Evolutionary conservation across 768 basidiomycete species (phyloP).

Genomic region (Lactifluus subvellereus): DNA sequence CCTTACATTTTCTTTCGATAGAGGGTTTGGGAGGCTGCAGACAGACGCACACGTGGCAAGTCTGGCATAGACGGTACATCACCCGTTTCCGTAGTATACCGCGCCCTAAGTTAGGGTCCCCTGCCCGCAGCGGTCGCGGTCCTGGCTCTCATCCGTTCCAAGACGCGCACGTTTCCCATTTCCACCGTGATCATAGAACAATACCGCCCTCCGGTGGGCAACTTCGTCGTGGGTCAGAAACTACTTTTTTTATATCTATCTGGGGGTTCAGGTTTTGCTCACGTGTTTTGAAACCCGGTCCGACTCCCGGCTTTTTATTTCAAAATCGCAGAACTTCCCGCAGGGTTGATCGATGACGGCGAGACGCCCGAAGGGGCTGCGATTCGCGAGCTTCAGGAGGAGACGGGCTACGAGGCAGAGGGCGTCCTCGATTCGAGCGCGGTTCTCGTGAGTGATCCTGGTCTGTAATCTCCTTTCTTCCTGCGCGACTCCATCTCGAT

Average conservation of each 20-base stretch:
- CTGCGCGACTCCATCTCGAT: not conserved
- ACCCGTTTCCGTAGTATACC: not conserved
- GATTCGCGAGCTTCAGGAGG: constrained; percentile 85
- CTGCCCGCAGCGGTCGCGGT: constrained; percentile 68
- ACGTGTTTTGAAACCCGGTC: not conserved
- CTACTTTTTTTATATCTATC: not conserved
- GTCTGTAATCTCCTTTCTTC: constrained; percentile 33
- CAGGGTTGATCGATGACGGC: constrained; percentile 78
- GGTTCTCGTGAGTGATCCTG: constrained; percentile 64
- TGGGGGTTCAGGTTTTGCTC: not conserved
- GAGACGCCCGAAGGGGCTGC: constrained; percentile 80
- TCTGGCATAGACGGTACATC: constrained; percentile 72
- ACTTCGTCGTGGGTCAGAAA: constrained; percentile 58
- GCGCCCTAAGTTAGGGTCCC: not conserved
- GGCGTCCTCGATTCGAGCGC: constrained; percentile 58
- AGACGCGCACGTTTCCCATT: constrained; percentile 59
- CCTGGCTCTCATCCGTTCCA: constrained; percentile 72
- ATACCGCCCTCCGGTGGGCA: constrained; percentile 82
- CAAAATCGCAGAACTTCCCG: constrained; percentile 46
- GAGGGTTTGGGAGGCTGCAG: constrained; percentile 88
- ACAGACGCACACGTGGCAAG: constrained; percentile 69
- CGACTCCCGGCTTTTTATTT: not conserved
- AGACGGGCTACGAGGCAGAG: constrained; percentile 79
- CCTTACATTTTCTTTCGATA: constrained; percentile 29
- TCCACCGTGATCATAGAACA: constrained; percentile 89